Base-by-base conservation (phyloP, 495 filamentous ascomycete species). In the Talaromyces borbonicus region DNA sequence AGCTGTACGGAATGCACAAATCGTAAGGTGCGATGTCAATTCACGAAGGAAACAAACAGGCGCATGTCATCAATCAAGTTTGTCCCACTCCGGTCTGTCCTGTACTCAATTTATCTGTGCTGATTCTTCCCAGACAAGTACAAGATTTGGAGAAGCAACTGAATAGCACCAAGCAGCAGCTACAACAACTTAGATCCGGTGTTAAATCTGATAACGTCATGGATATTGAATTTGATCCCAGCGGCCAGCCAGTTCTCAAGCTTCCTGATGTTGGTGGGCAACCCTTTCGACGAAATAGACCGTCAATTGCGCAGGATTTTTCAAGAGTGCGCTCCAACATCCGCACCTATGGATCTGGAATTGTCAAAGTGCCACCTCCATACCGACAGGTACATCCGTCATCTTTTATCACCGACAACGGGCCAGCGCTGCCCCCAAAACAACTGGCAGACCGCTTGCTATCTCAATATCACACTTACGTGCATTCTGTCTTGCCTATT, bases 11-110 rank as follows among this genome's bases (percentile, higher is more conserved):
- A 98, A 67, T 98, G 92, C 67, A 85, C 85, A 11, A 95, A 87
- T 56, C 79, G 92, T 51, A 90, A 86, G 58, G 90, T 95, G 39
- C 93, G 92, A 59, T 98, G 92, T 57, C 90, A 95, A 61, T 98
- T 98, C 59, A 98, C 92, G 36, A 98, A 98, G 68, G 92, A 98
- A 63, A 97, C 92, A 16, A 98, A 98, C 63, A 80, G 93, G 38
- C 80, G 92, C 51, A 98, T 98, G 92, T 96, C 92, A 37, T 95
- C 90, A 11, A 96, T 97, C 62, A 98, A 97, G 80, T 82, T 63
- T 53, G 74, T 68, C 37, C 25, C 8, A 29, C 25, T 19, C 19
- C 31, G 47, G 35, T 46, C 29, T 41, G 29, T 45, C 11, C 33
- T 22, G 16, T 7, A 19, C 19, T 40, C 41, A 22, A 43, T 31